Conservation (phyloP, 768 basidiomycete species). For the Gloeostereum incarnatum region DNA sequence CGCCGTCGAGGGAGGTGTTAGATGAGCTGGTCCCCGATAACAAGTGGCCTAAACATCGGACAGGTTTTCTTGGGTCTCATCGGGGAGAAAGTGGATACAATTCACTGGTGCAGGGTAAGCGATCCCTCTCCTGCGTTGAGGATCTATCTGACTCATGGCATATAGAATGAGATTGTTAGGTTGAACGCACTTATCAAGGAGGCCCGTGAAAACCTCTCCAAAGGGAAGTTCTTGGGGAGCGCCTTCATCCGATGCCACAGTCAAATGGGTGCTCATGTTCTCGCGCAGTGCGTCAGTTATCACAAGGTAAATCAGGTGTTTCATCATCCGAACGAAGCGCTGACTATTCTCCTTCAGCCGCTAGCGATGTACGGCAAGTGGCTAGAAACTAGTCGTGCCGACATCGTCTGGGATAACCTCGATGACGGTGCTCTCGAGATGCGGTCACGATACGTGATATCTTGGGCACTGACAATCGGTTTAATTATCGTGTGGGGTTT, state of each 20-base stretch:
- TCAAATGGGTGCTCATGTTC: conserved; percentile 67
- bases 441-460: conserved; percentile 41
- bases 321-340: neutral
- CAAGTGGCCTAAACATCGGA: conserved; percentile 43
- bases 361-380: conserved; percentile 50
- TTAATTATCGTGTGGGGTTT: conserved; percentile 58
- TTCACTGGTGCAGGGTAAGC: conserved; percentile 48
- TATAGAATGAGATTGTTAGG: conserved; percentile 40
- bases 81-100: conserved; percentile 59
- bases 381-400: conserved; percentile 47
- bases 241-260: conserved; percentile 63
- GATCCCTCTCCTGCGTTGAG: neutral
- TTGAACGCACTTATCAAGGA: conserved; percentile 34
- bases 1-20: conserved; percentile 23
- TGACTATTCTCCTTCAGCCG: conserved; percentile 22
- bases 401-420: conserved; percentile 51
- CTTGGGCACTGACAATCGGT: conserved; percentile 47
- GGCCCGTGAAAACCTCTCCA: conserved; percentile 21
- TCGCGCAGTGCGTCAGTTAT: conserved; percentile 49
- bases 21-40: conserved; percentile 43
- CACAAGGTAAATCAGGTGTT: conserved; percentile 27
- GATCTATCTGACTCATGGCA: neutral
- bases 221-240: conserved; percentile 41
- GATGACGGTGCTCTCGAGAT: conserved; percentile 44
- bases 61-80: conserved; percentile 36